Evolutionary conservation across 2,329 filamentous ascomycete species (phyloP), one percentile per base, ranked within the genome.

Genomic region (Claviceps sp.): DNA sequence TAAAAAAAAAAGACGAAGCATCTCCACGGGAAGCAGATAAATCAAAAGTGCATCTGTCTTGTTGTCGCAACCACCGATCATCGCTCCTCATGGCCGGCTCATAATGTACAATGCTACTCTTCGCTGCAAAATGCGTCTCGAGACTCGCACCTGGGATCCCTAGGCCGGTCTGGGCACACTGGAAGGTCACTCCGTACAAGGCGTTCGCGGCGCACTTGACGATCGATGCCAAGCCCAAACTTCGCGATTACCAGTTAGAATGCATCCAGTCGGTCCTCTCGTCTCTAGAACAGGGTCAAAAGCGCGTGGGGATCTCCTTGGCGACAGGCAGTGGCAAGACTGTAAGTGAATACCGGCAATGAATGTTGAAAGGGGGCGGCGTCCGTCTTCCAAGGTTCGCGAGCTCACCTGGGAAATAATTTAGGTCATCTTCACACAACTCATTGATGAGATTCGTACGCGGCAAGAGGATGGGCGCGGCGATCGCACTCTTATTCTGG

Each of bases 321-420:
- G 90, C 89, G 2, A 96, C 90, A 3, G 89, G 90, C 1, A 82
- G 86, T 56, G 89, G 89, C 5, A 96, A 96, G 66, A 96, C 89
- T 7, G 88, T 87, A 67, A 54, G 75, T 60, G 44, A 11, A 13
- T 13, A 29, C 17, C 2, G 17, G 23, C 47, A 17, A 29, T 14
- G 11, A 23, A 34, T 23, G 36, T 14, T n/a, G 20, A 16, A 44
- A n/a, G 11, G 17, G 9, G n/a, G 9, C 8, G 20, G 16, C 13
- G 17, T 38, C 40, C 4, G 23, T 34, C 9, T 20, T 16, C 37
- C 0, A 34, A 20, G 40, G 9, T 44, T 26, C 22, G 26, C 20
- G 17, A 36, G 36, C 49, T 45, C 49, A 50, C 38, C 13, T 23
- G 17, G 38, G 39, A 22, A 16, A 23, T 23, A 42, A 17, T 4